Percentiles rank a stretch among this genome's conserved stretches.
phyloP scores from a whole-genome alignment of 495 filamentous ascomycete species.

The Cenococcum geophilum region DNA sequence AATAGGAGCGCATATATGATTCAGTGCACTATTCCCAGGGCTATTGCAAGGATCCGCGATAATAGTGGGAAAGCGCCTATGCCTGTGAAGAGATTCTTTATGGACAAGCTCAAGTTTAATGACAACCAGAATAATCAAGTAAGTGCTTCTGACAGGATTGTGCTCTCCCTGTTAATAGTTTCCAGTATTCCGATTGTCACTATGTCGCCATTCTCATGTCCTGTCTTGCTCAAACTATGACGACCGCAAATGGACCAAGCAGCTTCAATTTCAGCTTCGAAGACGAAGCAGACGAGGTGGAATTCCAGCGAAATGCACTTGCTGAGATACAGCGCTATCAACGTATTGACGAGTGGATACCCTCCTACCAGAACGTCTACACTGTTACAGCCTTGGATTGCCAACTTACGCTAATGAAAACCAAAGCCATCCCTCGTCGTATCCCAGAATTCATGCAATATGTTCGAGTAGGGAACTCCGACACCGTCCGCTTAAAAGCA shows the following conservation, averaged over 20 bases:
- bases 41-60: conserved; percentile 73
- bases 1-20: conserved; percentile 76
- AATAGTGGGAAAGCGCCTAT: conserved; percentile 68
- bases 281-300: conserved; percentile 39
- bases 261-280: conserved; percentile 50
- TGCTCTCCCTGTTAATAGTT: conserved; percentile 6
- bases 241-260: conserved; percentile 11
- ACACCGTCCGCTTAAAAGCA: conserved; percentile 73
- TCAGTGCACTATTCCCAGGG: conserved; percentile 70
- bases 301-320: conserved; percentile 62
- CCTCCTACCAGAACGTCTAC: conserved; percentile 86
- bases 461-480: conserved; percentile 67
- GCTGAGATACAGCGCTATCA: conserved; percentile 85
- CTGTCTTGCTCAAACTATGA: conserved; percentile 69
- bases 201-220: conserved; percentile 79
- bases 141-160: conserved; percentile 25
- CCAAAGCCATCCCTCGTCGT: conserved; percentile 55
- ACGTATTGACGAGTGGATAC: conserved; percentile 88
- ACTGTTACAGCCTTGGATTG: conserved; percentile 77
- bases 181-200: conserved; percentile 55
- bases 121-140: conserved; percentile 82
- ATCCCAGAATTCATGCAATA: conserved; percentile 72
- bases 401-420: conserved; percentile 65
- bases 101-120: conserved; percentile 85
- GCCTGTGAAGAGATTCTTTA: conserved; percentile 68